A percentile compares a stretch with the other conserved stretches of the same genome.
These are phyloP conservation scores for Elongisporangium undulatum DNA, from an alignment of 352 stramenopile species.

Conservation along the genomic window DNA sequence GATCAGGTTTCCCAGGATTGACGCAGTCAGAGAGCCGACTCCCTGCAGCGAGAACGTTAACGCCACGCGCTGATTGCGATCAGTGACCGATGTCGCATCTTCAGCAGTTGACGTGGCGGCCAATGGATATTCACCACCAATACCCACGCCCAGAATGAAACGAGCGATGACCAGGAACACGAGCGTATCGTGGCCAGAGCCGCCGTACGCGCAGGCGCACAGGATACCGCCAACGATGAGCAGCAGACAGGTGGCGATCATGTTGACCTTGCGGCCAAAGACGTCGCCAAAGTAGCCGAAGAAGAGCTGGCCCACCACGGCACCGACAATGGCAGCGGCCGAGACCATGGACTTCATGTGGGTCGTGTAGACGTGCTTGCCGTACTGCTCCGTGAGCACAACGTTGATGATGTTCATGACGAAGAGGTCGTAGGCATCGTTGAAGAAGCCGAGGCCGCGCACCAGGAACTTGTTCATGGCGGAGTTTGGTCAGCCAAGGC, in stretches of 20 bases:
- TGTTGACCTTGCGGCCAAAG: conserved; percentile 59
- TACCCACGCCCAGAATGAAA: conserved; percentile 59
- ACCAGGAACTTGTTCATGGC: conserved; percentile 36
- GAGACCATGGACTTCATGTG: conserved; percentile 60
- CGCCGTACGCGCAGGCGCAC: conserved; percentile 49
- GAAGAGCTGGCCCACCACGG: conserved; percentile 47
- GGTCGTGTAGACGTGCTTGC: conserved; percentile 34
- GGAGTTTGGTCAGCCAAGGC: background rate
- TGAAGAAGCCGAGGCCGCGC: conserved; percentile 39
- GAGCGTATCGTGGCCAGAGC: conserved; percentile 28
- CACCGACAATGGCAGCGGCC: conserved; percentile 47
- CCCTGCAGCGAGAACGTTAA: conserved; percentile 49
- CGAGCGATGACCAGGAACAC: conserved; percentile 61
- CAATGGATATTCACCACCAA: conserved; percentile 46
- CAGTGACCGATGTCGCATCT: conserved; percentile 33
- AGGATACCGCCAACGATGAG: conserved; percentile 64
- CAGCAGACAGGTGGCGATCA: conserved; percentile 62
- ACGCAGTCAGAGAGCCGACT: conserved; percentile 23
- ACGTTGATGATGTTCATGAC: conserved; percentile 50
- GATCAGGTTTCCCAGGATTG: conserved; percentile 29
- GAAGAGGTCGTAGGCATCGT: conserved; percentile 44
- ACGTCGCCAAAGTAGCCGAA: conserved; percentile 62
- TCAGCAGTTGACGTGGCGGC: conserved; percentile 46
- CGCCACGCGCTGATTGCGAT: conserved; percentile 48
- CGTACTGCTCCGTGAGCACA: conserved; percentile 34